Percentiles rank a stretch among this genome's conserved stretches.
phyloP scores from a whole-genome alignment of 352 stramenopile genomes.

The Pythium aristosporum region DNA sequence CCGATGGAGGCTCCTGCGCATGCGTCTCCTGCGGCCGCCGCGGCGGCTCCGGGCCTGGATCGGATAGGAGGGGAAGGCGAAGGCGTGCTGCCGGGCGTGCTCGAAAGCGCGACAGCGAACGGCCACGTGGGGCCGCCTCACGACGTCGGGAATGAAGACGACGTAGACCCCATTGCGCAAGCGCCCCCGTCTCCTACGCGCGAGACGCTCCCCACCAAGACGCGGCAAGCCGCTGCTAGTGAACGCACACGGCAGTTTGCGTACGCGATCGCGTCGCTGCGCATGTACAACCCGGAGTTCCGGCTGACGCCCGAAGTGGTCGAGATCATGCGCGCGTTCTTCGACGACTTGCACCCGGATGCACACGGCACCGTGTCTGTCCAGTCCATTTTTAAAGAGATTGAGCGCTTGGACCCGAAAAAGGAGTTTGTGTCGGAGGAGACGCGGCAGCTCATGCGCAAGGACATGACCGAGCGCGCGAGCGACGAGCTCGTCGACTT shows the following conservation, averaged over 20 bases:
- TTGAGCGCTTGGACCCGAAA: constrained; percentile 62
- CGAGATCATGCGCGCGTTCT: constrained; percentile 80
- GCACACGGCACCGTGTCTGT: constrained; percentile 49
- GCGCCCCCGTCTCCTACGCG: background rate
- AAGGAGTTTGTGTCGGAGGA: constrained; percentile 45
- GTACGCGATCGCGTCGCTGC: constrained; percentile 59
- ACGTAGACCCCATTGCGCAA: background rate
- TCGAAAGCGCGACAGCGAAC: constrained; percentile 10
- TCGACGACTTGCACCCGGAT: constrained; percentile 63
- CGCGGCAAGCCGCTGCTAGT: background rate
- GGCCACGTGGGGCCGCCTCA: background rate
- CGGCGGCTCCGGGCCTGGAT: background rate
- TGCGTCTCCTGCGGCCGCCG: background rate
- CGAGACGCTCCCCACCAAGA: no score
- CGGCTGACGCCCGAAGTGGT: constrained; percentile 76
- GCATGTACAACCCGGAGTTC: constrained; percentile 84
- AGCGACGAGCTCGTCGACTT: constrained; percentile 58
- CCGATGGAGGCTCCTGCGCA: constrained; percentile 7
- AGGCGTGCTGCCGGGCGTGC: constrained; percentile 1
- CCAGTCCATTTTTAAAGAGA: constrained; percentile 51
- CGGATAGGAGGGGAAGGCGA: constrained; percentile 8
- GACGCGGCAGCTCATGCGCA: constrained; percentile 42
- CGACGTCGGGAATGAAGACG: background rate
- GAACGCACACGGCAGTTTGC: constrained; percentile 35
- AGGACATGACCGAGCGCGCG: constrained; percentile 32